Percentiles rank a stretch among this genome's conserved stretches.
Conservation (phyloP, 2,329 filamentous ascomycete genomes). For the Emericellopsis cladophorae region DNA sequence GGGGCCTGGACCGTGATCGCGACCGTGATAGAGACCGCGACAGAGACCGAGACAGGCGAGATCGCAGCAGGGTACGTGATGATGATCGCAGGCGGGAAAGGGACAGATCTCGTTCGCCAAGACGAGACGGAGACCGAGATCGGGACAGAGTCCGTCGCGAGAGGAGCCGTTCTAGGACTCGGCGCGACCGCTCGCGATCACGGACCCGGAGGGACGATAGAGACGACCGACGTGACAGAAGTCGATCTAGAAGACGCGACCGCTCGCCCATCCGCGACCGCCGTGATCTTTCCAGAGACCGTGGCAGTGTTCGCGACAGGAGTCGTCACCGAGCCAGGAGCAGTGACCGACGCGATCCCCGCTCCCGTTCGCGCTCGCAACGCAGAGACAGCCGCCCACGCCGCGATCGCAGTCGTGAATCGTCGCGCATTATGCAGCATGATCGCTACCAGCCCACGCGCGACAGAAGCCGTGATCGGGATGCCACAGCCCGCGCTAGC, state of each 20-base stretch:
- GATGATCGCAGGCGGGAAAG: conserved; percentile 19
- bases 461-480: too few species aligned
- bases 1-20: conserved; percentile 17
- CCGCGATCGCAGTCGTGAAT: conserved; percentile 14
- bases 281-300: conserved; percentile 15
- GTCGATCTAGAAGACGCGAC: too few species aligned
- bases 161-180: conserved; percentile 12
- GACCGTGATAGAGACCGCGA: conserved; percentile 18
- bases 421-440: too few species aligned
- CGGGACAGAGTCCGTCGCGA: conserved; percentile 22
- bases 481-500: too few species aligned
- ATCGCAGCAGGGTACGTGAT: conserved; percentile 12
- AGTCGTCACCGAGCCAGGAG: conserved; percentile 17
- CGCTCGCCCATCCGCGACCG: not conserved
- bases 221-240: too few species aligned
- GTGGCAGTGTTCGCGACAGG: conserved; percentile 27
- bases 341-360: conserved; percentile 11
- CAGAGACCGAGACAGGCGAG: conserved; percentile 13
- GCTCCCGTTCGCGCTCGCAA: too few species aligned
- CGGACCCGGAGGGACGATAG: conserved; percentile 16
- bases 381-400: conserved; percentile 6
- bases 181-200: conserved; percentile 27
- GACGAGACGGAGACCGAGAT: conserved; percentile 21
- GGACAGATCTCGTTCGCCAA: conserved; percentile 13
- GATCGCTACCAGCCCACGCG: too few species aligned